phyloP scores from a whole-genome alignment of 2,329 filamentous ascomycete species.

The Beauveria varroae region DNA sequence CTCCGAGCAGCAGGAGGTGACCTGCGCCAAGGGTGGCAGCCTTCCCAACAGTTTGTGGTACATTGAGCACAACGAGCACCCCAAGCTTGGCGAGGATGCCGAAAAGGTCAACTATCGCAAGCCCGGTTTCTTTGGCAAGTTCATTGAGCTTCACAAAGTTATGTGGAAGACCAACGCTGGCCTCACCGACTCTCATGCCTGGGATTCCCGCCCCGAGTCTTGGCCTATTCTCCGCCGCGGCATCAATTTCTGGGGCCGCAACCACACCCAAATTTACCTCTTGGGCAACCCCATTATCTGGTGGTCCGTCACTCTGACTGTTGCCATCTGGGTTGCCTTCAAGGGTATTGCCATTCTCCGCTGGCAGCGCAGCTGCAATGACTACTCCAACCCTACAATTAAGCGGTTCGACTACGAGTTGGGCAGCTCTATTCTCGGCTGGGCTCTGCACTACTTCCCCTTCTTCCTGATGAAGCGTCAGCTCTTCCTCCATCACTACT shows the following conservation, averaged over 20 bases:
- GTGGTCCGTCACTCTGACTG: constrained; percentile 78
- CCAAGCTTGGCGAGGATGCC: constrained; percentile 61
- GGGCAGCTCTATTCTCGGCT: constrained; percentile 81
- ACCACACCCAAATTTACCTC: constrained; percentile 92
- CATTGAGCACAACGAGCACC: constrained; percentile 83
- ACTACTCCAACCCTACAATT: constrained; percentile 76
- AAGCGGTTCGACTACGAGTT: constrained; percentile 98
- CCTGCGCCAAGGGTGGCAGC: constrained; percentile 84
- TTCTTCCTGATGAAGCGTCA: constrained; percentile 98
- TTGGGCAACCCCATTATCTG: constrained; percentile 92
- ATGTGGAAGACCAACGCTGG: constrained; percentile 99
- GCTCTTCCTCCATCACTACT: constrained; percentile 97
- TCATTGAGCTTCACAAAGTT: constrained; percentile 92
- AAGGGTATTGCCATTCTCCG: constrained; percentile 82
- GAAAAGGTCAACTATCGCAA: constrained; percentile 96
- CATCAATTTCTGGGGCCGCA: constrained; percentile 98
- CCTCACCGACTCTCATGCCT: constrained; percentile 90
- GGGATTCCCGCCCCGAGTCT: constrained; percentile 89
- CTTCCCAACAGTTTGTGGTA: constrained; percentile 98
- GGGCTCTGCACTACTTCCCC: constrained; percentile 98
- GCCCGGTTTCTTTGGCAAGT: constrained; percentile 94
- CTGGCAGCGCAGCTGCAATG: constrained; percentile 88
- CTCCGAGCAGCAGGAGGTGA: constrained; percentile 98
- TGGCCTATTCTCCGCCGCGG: constrained; percentile 90
- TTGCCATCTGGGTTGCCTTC: constrained; percentile 71